Percentiles rank a stretch among this genome's conserved stretches.
Conservation (phyloP, 2,329 filamentous ascomycete genomes). For the Magnaporthiopsis poae region DNA sequence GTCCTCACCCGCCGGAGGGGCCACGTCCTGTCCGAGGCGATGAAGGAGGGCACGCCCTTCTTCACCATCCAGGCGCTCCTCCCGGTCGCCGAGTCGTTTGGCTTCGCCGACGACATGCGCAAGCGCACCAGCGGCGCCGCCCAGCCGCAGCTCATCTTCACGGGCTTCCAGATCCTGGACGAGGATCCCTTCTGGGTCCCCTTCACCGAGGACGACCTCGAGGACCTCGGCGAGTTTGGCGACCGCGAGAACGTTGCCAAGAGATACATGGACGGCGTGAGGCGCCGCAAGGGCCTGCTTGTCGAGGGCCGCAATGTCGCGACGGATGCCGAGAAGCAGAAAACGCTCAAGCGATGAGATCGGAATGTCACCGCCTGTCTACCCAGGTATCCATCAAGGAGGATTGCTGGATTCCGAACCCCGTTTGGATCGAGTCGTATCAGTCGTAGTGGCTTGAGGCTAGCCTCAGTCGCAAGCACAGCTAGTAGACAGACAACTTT, state of each 20-base stretch:
- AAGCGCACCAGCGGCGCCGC: slow-evolving; percentile 87
- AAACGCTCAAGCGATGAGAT: slow-evolving; percentile 50
- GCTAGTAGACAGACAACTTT: background rate
- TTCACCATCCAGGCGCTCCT: slow-evolving; percentile 85
- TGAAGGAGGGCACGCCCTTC: slow-evolving; percentile 92
- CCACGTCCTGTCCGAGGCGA: slow-evolving; percentile 75
- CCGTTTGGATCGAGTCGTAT: too few relatives aligned
- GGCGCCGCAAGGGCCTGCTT: slow-evolving; percentile 76
- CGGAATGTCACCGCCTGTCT: background rate
- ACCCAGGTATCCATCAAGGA: background rate
- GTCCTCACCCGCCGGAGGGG: slow-evolving; percentile 93
- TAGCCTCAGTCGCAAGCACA: background rate
- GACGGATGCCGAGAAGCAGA: slow-evolving; percentile 86
- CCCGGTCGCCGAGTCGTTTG: slow-evolving; percentile 89
- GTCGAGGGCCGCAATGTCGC: slow-evolving; percentile 69
- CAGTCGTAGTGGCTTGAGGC: too few relatives aligned
- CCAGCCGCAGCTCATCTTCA: slow-evolving; percentile 84
- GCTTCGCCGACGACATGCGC: slow-evolving; percentile 91
- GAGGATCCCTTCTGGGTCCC: slow-evolving; percentile 98
- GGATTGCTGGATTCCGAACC: background rate
- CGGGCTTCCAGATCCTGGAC: slow-evolving; percentile 84
- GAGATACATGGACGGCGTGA: slow-evolving; percentile 84
- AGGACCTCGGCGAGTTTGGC: slow-evolving; percentile 87
- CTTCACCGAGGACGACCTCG: slow-evolving; percentile 88
- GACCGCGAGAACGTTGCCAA: slow-evolving; percentile 94